Conservation (phyloP, 2,329 filamentous ascomycete genomes). For the Fusarium pseudograminearum region DNA sequence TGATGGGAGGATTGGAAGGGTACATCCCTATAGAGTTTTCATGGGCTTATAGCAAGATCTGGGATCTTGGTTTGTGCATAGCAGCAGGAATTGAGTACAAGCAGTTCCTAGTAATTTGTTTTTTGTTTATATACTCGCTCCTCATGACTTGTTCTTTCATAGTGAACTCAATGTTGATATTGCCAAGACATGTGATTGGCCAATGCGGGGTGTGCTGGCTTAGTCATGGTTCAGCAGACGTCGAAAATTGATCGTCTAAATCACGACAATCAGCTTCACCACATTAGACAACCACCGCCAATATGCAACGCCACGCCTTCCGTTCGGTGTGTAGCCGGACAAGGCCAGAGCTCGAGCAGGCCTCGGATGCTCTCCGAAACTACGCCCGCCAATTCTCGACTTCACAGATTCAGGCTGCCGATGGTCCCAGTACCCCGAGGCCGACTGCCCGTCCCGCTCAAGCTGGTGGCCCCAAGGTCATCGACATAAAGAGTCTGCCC, state of each 20-base stretch:
- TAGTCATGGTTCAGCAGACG: conserved; percentile 37
- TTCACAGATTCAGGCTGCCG: conserved; percentile 51
- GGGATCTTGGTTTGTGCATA: conserved; percentile 42
- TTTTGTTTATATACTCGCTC: conserved; percentile 18
- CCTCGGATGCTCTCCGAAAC: conserved; percentile 48
- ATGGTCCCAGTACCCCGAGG: conserved; percentile 41
- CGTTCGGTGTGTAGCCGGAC: conserved; percentile 54
- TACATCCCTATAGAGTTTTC: conserved; percentile 32
- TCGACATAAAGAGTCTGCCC: conserved; percentile 56
- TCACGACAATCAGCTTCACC: conserved; percentile 26
- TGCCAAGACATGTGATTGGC: conserved; percentile 29
- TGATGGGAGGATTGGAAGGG: conserved; percentile 23
- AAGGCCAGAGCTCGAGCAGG: conserved; percentile 52
- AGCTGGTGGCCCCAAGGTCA: conserved; percentile 50
- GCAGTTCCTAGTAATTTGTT: conserved; percentile 36
- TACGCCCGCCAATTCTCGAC: conserved; percentile 57
- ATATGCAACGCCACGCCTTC: conserved; percentile 56
- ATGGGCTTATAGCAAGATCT: conserved; percentile 37
- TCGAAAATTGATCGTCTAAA: conserved; percentile 43
- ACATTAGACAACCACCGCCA: conserved; percentile 39
- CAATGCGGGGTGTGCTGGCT: conserved; percentile 34
- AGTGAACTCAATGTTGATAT: conserved; percentile 1
- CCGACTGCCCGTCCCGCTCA: conserved; percentile 40
- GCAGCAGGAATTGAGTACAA: conserved; percentile 38
- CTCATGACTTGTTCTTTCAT: not conserved